Conservation (phyloP, 495 filamentous ascomycete genomes). For the Tuber microsphaerosporum region DNA sequence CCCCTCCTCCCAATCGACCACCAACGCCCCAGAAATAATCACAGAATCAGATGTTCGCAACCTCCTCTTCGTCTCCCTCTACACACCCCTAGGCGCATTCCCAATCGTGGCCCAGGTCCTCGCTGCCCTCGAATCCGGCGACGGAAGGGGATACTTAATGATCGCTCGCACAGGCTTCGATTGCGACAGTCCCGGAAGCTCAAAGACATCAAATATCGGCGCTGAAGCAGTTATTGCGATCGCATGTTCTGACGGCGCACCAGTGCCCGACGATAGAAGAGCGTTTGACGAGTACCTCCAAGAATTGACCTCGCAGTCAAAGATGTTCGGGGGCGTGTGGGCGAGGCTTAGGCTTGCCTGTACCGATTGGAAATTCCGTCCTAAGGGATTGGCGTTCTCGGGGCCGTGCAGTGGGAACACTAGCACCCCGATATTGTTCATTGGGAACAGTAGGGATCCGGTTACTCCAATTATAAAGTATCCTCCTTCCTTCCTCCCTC, state of each 20-base stretch:
- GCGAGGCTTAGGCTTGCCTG: conserved; percentile 53
- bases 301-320: conserved; percentile 47
- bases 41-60: conserved; percentile 44
- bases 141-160: conserved; percentile 51
- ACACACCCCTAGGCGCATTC: conserved; percentile 57
- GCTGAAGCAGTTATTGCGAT: conserved; percentile 52
- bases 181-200: conserved; percentile 37
- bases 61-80: conserved; percentile 50
- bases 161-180: conserved; percentile 44
- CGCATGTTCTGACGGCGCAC: conserved; percentile 56
- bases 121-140: conserved; percentile 50
- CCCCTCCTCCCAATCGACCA: conserved; percentile 24
- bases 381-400: conserved; percentile 54
- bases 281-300: conserved; percentile 49
- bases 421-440: conserved; percentile 50
- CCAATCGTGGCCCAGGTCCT: conserved; percentile 52
- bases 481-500: background rate
- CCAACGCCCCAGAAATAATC: conserved; percentile 40
- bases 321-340: conserved; percentile 54
- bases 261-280: conserved; percentile 42
- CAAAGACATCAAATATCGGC: conserved; percentile 44
- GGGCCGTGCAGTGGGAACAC: conserved; percentile 50
- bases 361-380: conserved; percentile 52
- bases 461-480: background rate
- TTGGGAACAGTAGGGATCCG: conserved; percentile 54